Conservation (phyloP, 768 basidiomycete genomes). For the Mycena filopes region DNA sequence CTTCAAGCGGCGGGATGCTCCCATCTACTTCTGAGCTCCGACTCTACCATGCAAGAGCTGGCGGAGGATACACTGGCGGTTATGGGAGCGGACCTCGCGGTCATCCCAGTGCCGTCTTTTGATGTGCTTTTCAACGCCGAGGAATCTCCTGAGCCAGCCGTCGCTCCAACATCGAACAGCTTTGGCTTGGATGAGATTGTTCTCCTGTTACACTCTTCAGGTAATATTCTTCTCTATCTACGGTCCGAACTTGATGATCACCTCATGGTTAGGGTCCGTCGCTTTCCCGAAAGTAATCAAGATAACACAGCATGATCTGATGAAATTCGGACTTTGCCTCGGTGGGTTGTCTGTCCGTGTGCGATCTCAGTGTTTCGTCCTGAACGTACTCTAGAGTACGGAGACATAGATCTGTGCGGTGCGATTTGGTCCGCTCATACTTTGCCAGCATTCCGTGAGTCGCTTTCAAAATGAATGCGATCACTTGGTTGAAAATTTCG, state of each 20-base stretch:
- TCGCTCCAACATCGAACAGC: slow-evolving; percentile 4
- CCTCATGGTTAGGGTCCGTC: not conserved
- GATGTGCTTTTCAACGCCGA: not conserved
- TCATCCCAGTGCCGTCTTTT: slow-evolving; percentile 1
- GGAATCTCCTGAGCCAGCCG: not conserved
- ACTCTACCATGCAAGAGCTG: not conserved
- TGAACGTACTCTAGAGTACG: not conserved
- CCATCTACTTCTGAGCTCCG: not conserved
- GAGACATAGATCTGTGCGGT: slow-evolving; percentile 11
- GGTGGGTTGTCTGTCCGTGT: no score
- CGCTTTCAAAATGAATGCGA: not conserved
- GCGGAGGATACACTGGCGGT: no score
- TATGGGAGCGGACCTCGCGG: not conserved
- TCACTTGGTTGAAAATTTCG: not conserved
- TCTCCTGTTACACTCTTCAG: slow-evolving; percentile 3
- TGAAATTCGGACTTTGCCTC: not conserved
- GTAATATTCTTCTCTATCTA: no score
- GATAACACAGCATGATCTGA: not conserved
- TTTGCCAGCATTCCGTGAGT: slow-evolving; percentile 9
- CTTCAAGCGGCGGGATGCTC: not conserved
- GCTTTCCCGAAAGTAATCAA: slow-evolving; percentile 4
- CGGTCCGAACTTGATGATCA: not conserved
- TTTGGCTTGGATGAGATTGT: not conserved
- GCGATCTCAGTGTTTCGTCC: no score
- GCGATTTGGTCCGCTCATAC: slow-evolving; percentile 5